Evolutionary conservation across 371 early-diverging fungal species (phyloP), one percentile per base, ranked within the genome.

Genomic region (Zychaea mexicana): DNA sequence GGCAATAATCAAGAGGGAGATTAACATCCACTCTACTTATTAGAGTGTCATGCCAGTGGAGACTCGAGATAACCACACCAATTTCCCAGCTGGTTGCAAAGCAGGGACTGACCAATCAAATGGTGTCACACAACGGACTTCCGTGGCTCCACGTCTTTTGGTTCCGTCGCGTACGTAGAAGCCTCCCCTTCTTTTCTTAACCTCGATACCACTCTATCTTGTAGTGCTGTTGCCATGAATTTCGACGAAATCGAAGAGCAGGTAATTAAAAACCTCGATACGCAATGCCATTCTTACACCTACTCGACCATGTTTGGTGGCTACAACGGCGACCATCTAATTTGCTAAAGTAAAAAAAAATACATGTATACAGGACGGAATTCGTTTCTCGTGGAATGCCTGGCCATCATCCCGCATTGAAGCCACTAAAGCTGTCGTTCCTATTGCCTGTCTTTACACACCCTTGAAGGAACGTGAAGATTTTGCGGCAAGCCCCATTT

Each of bases 361-460:
- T 24, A 31, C 36, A 10, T 17, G 0, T 15, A 42, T 42, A 21
- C 38, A 81, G 78, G 96, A 96, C 70, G 98, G 98, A 64, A 88
- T 96, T 72, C 92, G 99, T 33, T 90, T 99, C 70, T 94, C 99
- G 24, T 99, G 99, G 99, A 99, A 99, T 83, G 94, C 95, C 27
- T 97, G 97, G 90, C 97, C 99, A 60, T 91, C 93, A 64, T 93
- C 93, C 33, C 92, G 96, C 55, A 77, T 93, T 38, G 99, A 98
- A 74, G 96, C 95, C 17, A 94, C 94, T 24, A 89, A 96, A 67
- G 90, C 94, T 58, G 96, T 98, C 24, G 96, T 99, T 0, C 99
- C 99, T 36, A 92, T 99, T 61, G 94, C 95, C 5, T 92, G 93
- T 68, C 78, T 99, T 60, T 99, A 99, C 81, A 99, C 99, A 38